A percentile compares a stretch with the other conserved stretches of the same genome.
phyloP scores from a whole-genome alignment of 352 stramenopile species.

The Globisporangium cylindrosporum region DNA sequence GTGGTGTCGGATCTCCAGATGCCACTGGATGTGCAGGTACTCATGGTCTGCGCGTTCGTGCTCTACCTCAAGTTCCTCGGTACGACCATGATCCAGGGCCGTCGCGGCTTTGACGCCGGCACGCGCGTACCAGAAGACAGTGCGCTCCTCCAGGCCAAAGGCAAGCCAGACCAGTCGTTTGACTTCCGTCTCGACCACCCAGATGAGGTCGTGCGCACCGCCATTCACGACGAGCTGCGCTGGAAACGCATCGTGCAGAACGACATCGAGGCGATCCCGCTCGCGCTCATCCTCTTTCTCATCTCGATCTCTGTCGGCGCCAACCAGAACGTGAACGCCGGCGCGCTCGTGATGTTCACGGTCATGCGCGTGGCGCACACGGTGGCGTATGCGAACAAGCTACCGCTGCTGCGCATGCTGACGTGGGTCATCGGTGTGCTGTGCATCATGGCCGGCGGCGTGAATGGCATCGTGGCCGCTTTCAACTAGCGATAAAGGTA shows the following conservation, averaged over 20 bases:
- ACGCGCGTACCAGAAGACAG: slow-evolving; percentile 26
- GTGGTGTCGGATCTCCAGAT: not conserved
- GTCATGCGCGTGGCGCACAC: slow-evolving; percentile 27
- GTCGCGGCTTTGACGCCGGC: slow-evolving; percentile 43
- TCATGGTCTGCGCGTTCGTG: slow-evolving; percentile 26
- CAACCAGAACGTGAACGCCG: slow-evolving; percentile 22
- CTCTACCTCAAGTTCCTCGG: slow-evolving; percentile 66
- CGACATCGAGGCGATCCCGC: slow-evolving; percentile 34
- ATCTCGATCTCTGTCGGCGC: slow-evolving; percentile 18
- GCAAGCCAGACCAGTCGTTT: slow-evolving; percentile 16
- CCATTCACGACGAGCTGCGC: slow-evolving; percentile 24
- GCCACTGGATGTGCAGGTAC: slow-evolving; percentile 1
- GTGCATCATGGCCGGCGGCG: slow-evolving; percentile 8
- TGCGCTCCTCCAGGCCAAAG: slow-evolving; percentile 20
- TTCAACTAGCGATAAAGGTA: not conserved
- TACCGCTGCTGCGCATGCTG: slow-evolving; percentile 29
- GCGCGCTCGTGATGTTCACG: slow-evolving; percentile 27
- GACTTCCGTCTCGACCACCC: not conserved
- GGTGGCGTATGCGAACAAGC: slow-evolving; percentile 29
- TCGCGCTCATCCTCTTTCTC: slow-evolving; percentile 16
- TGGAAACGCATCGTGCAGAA: slow-evolving; percentile 39
- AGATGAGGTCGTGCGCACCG: not conserved
- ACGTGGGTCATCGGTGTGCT: slow-evolving; percentile 18
- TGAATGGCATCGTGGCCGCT: slow-evolving; percentile 1
- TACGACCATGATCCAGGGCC: slow-evolving; percentile 44